phyloP scores from a whole-genome alignment of 2,329 filamentous ascomycete species.

The Penicillium sp. region DNA sequence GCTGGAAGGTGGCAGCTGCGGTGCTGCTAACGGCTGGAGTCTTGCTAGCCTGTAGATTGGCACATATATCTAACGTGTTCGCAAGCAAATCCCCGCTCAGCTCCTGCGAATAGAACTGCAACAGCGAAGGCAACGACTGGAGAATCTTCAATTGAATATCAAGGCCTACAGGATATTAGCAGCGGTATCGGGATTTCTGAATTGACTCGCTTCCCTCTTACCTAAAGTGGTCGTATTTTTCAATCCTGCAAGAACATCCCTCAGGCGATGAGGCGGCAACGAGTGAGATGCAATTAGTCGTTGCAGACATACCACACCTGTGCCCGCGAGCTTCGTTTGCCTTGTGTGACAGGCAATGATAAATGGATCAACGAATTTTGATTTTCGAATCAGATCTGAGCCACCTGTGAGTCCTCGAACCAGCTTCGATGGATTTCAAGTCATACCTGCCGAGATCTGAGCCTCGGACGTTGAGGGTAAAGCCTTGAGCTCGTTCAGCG shows the following conservation, averaged over 20 bases:
- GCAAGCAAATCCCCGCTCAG: constrained; percentile 75
- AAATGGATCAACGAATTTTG: constrained; percentile 87
- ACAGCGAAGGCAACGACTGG: constrained; percentile 78
- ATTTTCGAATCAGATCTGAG: constrained; percentile 72
- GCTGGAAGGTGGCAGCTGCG: constrained; percentile 90
- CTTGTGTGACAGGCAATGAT: constrained; percentile 86
- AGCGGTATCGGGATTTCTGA: not conserved
- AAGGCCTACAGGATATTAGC: constrained; percentile 46
- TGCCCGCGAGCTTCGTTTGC: constrained; percentile 82
- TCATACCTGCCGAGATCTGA: constrained; percentile 63
- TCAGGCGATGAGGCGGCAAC: constrained; percentile 70
- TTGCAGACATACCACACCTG: constrained; percentile 83
- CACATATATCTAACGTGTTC: constrained; percentile 81
- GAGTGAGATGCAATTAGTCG: constrained; percentile 77
- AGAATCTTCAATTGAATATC: constrained; percentile 96
- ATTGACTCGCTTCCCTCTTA: constrained; percentile 38
- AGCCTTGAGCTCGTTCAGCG: constrained; percentile 78
- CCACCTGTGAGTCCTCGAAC: constrained; percentile 14
- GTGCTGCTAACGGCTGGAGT: constrained; percentile 92
- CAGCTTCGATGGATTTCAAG: not conserved
- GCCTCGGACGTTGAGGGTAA: constrained; percentile 69
- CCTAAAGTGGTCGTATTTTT: constrained; percentile 69
- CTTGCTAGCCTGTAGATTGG: constrained; percentile 83
- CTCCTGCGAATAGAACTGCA: constrained; percentile 83
- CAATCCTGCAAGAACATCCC: constrained; percentile 81